Conservation (phyloP, 1,139 yeast species). For the Candida sanyaensis region DNA sequence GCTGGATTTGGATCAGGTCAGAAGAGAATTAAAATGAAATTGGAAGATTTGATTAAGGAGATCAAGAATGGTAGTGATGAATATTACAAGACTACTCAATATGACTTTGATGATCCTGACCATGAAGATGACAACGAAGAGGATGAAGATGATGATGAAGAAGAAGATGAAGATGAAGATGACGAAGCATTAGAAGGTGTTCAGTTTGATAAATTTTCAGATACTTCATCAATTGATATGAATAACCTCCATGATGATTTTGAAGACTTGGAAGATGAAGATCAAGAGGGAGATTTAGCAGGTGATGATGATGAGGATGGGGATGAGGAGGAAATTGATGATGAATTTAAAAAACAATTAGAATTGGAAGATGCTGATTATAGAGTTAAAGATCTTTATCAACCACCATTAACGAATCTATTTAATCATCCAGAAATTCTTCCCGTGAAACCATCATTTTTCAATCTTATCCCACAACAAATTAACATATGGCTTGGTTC, state of each 20-base stretch:
- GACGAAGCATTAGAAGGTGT: constrained; percentile 14
- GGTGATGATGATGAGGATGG: constrained; percentile 18
- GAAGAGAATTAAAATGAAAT: constrained; percentile 48
- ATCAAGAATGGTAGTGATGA: constrained; percentile 37
- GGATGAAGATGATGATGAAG: constrained; percentile 23
- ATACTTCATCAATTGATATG: constrained; percentile 40
- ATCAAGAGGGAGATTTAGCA: constrained; percentile 18
- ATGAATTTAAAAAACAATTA: constrained; percentile 2
- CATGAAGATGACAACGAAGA: too few species aligned
- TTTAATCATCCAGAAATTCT: constrained; percentile 23
- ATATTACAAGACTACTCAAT: constrained; percentile 69
- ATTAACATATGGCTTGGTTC: constrained; percentile 73
- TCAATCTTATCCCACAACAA: constrained; percentile 62
- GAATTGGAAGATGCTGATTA: constrained; percentile 24
- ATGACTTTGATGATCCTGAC: constrained; percentile 34
- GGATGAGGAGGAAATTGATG: constrained; percentile 4
- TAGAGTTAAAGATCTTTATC: constrained; percentile 50
- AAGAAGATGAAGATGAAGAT: constrained; percentile 12
- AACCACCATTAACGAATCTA: constrained; percentile 60
- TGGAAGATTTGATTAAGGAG: constrained; percentile 46
- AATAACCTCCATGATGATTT: constrained; percentile 53
- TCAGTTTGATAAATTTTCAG: constrained; percentile 14
- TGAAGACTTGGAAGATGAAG: constrained; percentile 35
- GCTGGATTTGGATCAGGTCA: constrained; percentile 72
- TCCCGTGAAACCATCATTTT: constrained; percentile 44